These are phyloP conservation scores for Russula emetica DNA, from an alignment of 768 basidiomycete species.

Conservation along the genomic window DNA sequence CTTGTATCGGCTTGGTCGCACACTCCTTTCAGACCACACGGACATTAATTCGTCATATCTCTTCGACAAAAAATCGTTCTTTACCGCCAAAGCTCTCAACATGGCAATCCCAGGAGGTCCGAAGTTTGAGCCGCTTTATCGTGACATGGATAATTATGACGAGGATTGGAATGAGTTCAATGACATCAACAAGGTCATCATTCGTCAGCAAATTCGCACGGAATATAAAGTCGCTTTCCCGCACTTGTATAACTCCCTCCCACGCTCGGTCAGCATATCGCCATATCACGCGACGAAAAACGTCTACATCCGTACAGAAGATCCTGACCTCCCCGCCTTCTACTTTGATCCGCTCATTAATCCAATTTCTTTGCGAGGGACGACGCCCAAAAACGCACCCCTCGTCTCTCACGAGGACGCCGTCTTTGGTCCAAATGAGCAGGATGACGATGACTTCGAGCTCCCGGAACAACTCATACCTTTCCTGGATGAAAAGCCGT, in stretches of 20 bases:
- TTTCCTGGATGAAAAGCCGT: conserved; percentile 71
- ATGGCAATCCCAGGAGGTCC: conserved; percentile 98
- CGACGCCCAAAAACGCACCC: conserved; percentile 75
- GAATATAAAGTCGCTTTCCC: conserved; percentile 99
- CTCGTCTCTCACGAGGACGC: conserved; percentile 84
- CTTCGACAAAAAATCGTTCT: conserved; percentile 97
- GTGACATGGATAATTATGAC: conserved; percentile 96
- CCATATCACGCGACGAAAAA: conserved; percentile 94
- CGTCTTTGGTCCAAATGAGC: conserved; percentile 85
- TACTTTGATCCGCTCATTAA: conserved; percentile 99
- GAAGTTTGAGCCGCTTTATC: conserved; percentile 95
- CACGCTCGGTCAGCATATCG: conserved; percentile 88
- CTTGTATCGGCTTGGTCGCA: conserved; percentile 90
- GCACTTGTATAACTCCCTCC: conserved; percentile 96
- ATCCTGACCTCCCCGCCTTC: conserved; percentile 98
- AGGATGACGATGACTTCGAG: conserved; percentile 84
- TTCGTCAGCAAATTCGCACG: conserved; percentile 95
- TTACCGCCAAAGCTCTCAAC: conserved; percentile 95
- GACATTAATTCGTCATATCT: conserved; percentile 90
- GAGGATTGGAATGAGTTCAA: conserved; percentile 99
- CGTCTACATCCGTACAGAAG: conserved; percentile 98
- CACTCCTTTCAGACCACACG: conserved; percentile 87
- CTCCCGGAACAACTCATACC: conserved; percentile 73
- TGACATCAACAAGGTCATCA: conserved; percentile 99
- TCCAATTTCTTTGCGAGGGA: conserved; percentile 88